These are phyloP conservation scores for Discostella pseudostelligera DNA, from an alignment of 108 stramenopile species.

Conservation along the genomic window DNA sequence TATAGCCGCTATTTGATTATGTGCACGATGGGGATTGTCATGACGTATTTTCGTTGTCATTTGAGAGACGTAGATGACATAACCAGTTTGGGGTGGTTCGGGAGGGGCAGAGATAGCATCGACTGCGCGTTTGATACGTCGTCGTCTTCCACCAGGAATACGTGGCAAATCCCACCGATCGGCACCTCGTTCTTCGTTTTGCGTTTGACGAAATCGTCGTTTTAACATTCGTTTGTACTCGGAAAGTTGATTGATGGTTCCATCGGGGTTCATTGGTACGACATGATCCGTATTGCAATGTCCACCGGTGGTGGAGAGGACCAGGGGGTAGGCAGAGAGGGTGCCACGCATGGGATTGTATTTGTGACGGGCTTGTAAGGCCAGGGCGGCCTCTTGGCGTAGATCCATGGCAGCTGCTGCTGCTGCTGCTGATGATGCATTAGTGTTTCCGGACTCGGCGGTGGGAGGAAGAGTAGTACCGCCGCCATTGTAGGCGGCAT, in stretches of 20 bases:
- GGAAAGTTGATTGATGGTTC: slow-evolving; percentile 58
- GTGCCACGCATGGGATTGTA: slow-evolving; percentile 44
- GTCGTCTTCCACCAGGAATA: slow-evolving; percentile 70
- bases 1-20: slow-evolving; percentile 69
- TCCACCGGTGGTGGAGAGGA: slow-evolving; percentile 66
- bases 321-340: slow-evolving; percentile 38
- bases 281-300: slow-evolving; percentile 85
- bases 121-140: slow-evolving; percentile 68
- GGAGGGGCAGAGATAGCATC: slow-evolving; percentile 66
- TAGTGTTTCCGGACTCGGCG: too few species aligned
- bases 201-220: slow-evolving; percentile 49
- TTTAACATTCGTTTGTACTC: slow-evolving; percentile 64
- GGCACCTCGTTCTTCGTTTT: slow-evolving; percentile 54
- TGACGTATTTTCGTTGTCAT: slow-evolving; percentile 86
- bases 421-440: background rate
- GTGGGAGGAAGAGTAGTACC: background rate
- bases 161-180: slow-evolving; percentile 83
- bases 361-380: slow-evolving; percentile 27
- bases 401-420: background rate
- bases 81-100: slow-evolving; percentile 72
- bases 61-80: slow-evolving; percentile 62
- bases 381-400: slow-evolving; percentile 30
- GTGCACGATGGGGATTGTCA: slow-evolving; percentile 73
- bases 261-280: slow-evolving; percentile 54
- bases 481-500: slow-evolving; percentile 20